Percentiles rank a stretch among this genome's conserved stretches.
phyloP scores from a whole-genome alignment of 1,284 basidiomycete species.

The Ceratobasidium sp. region DNA sequence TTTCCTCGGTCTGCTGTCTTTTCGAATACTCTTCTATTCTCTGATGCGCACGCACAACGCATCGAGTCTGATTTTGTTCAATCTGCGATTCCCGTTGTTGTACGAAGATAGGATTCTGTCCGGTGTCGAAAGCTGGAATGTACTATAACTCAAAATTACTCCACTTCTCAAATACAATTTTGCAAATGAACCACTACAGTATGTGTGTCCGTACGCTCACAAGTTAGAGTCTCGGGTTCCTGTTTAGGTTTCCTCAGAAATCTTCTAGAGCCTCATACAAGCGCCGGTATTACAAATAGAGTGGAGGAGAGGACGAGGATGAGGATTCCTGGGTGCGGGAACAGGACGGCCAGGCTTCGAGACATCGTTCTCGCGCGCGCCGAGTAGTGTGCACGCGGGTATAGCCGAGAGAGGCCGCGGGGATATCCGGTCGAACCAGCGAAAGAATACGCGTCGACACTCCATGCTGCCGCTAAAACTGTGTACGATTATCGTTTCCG shows the following conservation, averaged over 20 bases:
- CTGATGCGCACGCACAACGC: not conserved
- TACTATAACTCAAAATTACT: conserved; percentile 8
- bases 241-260: not conserved
- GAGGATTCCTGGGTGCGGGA: no score
- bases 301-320: conserved; percentile 43
- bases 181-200: conserved; percentile 6
- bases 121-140: not conserved
- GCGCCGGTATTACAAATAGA: conserved; percentile 62
- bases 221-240: not conserved
- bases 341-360: no score
- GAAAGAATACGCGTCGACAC: no score
- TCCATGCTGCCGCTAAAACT: no score
- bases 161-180: conserved; percentile 14
- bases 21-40: not conserved
- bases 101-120: conserved; percentile 11
- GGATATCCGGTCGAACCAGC: no score
- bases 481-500: conserved; percentile 70
- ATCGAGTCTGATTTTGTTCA: not conserved
- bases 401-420: no score
- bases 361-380: no score
- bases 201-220: not conserved
- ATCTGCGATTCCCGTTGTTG: conserved; percentile 12
- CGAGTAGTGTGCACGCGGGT: no score
- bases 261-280: not conserved
- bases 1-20: not conserved